Evolutionary conservation across 768 basidiomycete genomes (phyloP).

Genomic region (Sporobolomyces pararoseus): DNA sequence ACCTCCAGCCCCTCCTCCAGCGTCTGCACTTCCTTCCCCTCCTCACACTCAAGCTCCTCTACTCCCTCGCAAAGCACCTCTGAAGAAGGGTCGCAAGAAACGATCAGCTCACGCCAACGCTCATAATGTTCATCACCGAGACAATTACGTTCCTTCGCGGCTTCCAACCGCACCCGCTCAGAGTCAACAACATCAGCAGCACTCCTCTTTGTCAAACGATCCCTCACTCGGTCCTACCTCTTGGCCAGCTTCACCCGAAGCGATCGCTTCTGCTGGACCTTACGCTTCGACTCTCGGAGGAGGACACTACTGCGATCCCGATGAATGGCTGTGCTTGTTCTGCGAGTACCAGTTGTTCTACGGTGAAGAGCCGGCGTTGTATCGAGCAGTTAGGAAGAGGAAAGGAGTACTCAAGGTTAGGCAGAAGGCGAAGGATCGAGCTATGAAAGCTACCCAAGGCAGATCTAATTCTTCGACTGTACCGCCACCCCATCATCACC

Average conservation of each 20-base stretch:
- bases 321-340: constrained; percentile 91
- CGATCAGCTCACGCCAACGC: constrained; percentile 83
- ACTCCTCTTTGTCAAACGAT: constrained; percentile 63
- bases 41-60: not conserved
- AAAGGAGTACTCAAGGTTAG: constrained; percentile 73
- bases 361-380: constrained; percentile 68
- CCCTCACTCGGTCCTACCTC: constrained; percentile 48
- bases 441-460: constrained; percentile 30
- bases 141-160: constrained; percentile 87
- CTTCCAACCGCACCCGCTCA: constrained; percentile 55
- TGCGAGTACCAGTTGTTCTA: constrained; percentile 92
- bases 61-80: constrained; percentile 29
- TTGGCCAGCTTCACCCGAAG: constrained; percentile 38
- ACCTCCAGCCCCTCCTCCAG: constrained; percentile 6
- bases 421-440: constrained; percentile 36
- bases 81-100: constrained; percentile 82
- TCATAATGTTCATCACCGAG: constrained; percentile 88
- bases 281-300: constrained; percentile 24
- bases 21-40: not conserved
- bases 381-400: constrained; percentile 63
- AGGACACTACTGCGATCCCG: constrained; percentile 58
- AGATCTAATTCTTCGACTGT: not conserved
- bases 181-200: not conserved
- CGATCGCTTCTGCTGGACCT: constrained; percentile 43
- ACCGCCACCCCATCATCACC: not conserved